Evolutionary conservation across 345 rosid genomes (phyloP).

Genomic region (Erysimum cheiranthoides): DNA sequence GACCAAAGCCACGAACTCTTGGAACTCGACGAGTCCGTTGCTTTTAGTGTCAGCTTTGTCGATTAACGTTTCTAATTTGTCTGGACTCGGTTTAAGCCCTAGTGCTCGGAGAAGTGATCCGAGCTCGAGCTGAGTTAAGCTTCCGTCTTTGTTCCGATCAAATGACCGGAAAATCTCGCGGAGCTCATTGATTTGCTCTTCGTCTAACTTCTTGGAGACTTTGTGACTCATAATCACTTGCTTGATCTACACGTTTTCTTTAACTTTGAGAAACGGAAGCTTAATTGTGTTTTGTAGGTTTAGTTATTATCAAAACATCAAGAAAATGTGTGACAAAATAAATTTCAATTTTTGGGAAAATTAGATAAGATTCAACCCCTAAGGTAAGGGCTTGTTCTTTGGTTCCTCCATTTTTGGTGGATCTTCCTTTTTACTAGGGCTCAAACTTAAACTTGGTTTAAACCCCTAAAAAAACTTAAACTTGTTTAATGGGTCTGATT

Average conservation of each 20-base stretch:
- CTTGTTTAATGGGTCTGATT: constrained; percentile 6
- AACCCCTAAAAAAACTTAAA: background rate
- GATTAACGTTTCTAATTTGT: constrained; percentile 69
- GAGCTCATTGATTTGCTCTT: constrained; percentile 77
- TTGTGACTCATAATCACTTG: constrained; percentile 54
- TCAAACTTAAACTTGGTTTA: constrained; percentile 23
- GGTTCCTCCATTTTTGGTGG: constrained; percentile 42
- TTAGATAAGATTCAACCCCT: constrained; percentile 20
- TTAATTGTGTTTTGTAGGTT: constrained; percentile 13
- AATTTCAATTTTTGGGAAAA: constrained; percentile 8
- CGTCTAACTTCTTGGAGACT: constrained; percentile 63
- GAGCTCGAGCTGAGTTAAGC: constrained; percentile 86
- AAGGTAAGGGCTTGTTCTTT: constrained; percentile 39
- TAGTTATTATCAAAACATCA: constrained; percentile 24
- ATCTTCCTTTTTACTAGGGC: constrained; percentile 46
- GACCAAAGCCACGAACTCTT: constrained; percentile 80
- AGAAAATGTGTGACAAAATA: constrained; percentile 6
- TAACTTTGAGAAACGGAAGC: background rate
- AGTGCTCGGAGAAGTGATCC: constrained; percentile 87
- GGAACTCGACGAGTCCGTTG: constrained; percentile 89
- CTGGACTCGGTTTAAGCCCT: constrained; percentile 73
- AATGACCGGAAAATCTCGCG: constrained; percentile 86
- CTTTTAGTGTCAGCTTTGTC: constrained; percentile 79
- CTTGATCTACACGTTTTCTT: constrained; percentile 33
- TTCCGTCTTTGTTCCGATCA: constrained; percentile 85